Base-by-base conservation (phyloP, 805 yeast genomes). In the Pichia deserticola region DNA sequence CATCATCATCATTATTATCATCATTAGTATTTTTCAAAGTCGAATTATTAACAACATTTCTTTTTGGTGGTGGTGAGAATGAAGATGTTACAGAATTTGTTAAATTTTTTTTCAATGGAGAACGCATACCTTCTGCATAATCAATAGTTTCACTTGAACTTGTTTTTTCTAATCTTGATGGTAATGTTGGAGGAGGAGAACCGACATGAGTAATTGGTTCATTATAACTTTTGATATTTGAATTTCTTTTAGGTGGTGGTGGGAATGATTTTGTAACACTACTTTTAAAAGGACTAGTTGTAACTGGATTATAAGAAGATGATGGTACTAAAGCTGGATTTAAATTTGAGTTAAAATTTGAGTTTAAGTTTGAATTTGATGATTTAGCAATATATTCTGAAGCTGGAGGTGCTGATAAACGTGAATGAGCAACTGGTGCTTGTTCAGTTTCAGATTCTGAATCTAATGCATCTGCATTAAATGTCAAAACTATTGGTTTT, bases 61-160 rank as follows among this genome's bases (percentile, higher is more conserved):
- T 42, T 15, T 25, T 42, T 34, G 30, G 20, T 7, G 46, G 49
- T 29, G 47, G 49, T 10, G 44, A 41, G 13, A 28, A 40, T 28
- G 44, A 33, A 11, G 10, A 9, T 29, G 30, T 35, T 4, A 11
- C 10, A 13, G 20, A 15, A 25, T 2, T 20, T 20, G 30, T 4
- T n/a, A 29, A 15, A 28, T 27, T 35, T 8, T 35, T 40, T 13
- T 49, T 49, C 29, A 45, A 28, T 29, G 52, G 52, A 29, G 52
- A 49, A 11, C 52, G 42, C 52, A 49, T 49, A 33, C 52, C 52
- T 49, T 49, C 52, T 4, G 52, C 52, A 44, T 34, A 49, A 44
- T 41, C 44, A 42, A 40, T 40, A 9, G 52, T 39, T 10, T 41
- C 53, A 4, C 45, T 42, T 6, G 45, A 42, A 25, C 35, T 30